Evolutionary conservation across 352 stramenopile species (phyloP).

Genomic region (Globisporangium sylvaticum): DNA sequence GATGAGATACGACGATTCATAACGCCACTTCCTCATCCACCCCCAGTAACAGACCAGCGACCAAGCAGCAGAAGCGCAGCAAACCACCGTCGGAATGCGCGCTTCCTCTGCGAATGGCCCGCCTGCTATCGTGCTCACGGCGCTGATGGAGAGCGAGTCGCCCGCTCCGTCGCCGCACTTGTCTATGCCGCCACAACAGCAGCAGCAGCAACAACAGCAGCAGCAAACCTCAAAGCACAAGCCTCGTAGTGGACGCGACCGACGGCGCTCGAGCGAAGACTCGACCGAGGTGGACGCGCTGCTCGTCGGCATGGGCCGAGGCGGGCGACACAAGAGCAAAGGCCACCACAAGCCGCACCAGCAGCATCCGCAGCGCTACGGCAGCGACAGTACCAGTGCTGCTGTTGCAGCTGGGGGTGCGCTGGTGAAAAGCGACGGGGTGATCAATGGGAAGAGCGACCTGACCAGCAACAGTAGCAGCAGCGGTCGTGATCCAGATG

Average conservation of each 20-base stretch:
- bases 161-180: not conserved
- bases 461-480: no score
- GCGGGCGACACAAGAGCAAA: not conserved
- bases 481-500: not conserved
- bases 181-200: not conserved
- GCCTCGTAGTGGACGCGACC: not conserved
- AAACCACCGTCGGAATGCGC: not conserved
- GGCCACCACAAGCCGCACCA: not conserved
- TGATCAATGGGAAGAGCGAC: no score
- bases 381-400: conserved; percentile 3
- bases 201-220: not conserved
- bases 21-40: no score
- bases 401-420: not conserved
- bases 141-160: conserved; percentile 5
- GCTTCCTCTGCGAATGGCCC: not conserved
- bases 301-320: not conserved
- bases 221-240: no score
- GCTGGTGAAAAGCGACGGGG: no score
- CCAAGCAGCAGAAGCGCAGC: no score
- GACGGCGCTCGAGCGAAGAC: conserved; percentile 13
- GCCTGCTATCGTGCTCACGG: not conserved
- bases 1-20: no score
- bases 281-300: conserved; percentile 13
- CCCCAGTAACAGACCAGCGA: no score
- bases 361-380: not conserved